Base-by-base conservation (phyloP, 176 grass and related monocot species). In the Triticum dicoccoides region DNA sequence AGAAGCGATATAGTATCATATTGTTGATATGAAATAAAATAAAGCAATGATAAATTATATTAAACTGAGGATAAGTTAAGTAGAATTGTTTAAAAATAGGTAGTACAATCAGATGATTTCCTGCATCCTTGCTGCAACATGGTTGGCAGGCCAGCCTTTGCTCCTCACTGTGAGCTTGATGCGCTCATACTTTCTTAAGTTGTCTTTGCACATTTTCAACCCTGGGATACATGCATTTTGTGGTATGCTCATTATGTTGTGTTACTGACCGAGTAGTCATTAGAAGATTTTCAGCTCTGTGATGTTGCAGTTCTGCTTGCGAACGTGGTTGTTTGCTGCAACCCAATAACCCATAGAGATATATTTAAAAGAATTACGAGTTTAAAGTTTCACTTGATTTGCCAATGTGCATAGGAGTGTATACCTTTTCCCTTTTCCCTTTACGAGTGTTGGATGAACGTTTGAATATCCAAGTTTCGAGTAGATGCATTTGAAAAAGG, bases 121-220 rank as follows among this genome's bases (percentile, higher is more conserved):
- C 32, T 80, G 59, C 82, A 75, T 14, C 51, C 34, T 27, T 86
- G 64, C 3, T 76, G 9, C 75, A 69, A 54, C 23, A 54, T 85
- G 23, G 4, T 80, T 74, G 8, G 21, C 23, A 59, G 45, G 17
- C 13, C 25, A 3, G 9, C 8, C 5, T 8, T 33, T 23, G 62
- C 52, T 61, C 65, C 23, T 75, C 12, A 18, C 7, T 12, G 20
- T 75, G 12, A 25, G 34, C 33, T 80, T 9, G 24, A 42, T 89
- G 56, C 13, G 12, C 5, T 54, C 51, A 7, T 54, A 54, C 56
- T 59, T 25, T 73, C 52, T 14, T 73, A 45, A 58, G 58, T 2
- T 84, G 27, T 59, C 23, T 29, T 39, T 77, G 59, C 21, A 51
- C 29, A 25, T 77, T 66, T 32, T 65, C 42, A 29, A 75, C 24